A percentile compares a stretch with the other conserved stretches of the same genome.
phyloP scores from a whole-genome alignment of 805 yeast genomes.

The Yamadazyma tumulicola region DNA sequence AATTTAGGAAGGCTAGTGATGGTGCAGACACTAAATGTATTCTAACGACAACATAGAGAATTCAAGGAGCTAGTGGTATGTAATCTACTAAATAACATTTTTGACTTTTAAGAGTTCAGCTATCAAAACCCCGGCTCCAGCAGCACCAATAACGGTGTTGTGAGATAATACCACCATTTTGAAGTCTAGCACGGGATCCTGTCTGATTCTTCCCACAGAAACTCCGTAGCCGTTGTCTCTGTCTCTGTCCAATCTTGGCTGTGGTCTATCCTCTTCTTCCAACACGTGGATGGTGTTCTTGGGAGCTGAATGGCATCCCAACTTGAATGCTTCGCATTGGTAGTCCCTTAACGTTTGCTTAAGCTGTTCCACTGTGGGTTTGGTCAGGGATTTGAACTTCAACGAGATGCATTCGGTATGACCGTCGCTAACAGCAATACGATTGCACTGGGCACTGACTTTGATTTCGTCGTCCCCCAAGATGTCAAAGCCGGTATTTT shows the following conservation, averaged over 20 bases:
- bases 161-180: constrained; percentile 98
- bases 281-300: constrained; percentile 86
- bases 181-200: constrained; percentile 87
- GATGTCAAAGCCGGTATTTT: constrained; percentile 52
- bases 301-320: constrained; percentile 91
- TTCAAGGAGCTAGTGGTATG: neutral
- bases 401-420: constrained; percentile 94
- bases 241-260: constrained; percentile 95
- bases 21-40: no score
- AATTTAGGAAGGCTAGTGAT: neutral
- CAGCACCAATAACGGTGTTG: constrained; percentile 97
- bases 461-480: constrained; percentile 67
- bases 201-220: constrained; percentile 90
- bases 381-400: constrained; percentile 74
- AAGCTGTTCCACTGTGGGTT: constrained; percentile 81
- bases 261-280: constrained; percentile 92
- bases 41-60: neutral
- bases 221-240: constrained; percentile 94
- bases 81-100: constrained; percentile 59
- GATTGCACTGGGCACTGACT: constrained; percentile 94
- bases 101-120: constrained; percentile 86
- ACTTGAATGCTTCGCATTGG: constrained; percentile 74
- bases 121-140: constrained; percentile 95
- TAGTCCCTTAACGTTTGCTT: constrained; percentile 68
- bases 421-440: constrained; percentile 97